Conservation (phyloP, 495 filamentous ascomycete species). For the Xylaria bambusicola region DNA sequence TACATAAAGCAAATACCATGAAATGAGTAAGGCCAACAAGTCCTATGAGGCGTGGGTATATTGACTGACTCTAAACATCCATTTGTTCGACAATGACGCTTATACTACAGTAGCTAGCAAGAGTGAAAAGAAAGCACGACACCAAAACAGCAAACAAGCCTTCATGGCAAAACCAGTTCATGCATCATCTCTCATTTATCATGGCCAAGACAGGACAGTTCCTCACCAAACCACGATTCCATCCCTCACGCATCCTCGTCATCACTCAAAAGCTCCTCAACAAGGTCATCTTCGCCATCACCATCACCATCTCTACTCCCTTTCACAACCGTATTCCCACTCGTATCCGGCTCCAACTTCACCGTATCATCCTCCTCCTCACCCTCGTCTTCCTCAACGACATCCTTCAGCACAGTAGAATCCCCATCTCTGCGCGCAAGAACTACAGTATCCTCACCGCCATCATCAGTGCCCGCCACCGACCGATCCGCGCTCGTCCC, state of each 20-base stretch:
- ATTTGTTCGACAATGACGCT: too few relatives aligned
- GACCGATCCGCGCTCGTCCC: not conserved
- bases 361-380: constrained; percentile 9
- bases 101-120: too few relatives aligned
- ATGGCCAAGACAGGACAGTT: too few relatives aligned
- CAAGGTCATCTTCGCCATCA: constrained; percentile 6
- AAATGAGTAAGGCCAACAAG: too few relatives aligned
- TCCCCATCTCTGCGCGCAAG: not conserved
- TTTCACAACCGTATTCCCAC: constrained; percentile 9
- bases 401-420: constrained; percentile 11
- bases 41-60: too few relatives aligned
- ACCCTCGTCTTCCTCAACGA: constrained; percentile 16
- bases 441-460: not conserved
- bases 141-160: too few relatives aligned
- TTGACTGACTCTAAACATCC: too few relatives aligned
- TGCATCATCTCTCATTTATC: too few relatives aligned
- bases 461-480: not conserved
- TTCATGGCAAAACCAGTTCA: too few relatives aligned
- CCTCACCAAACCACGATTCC: too few relatives aligned
- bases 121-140: too few relatives aligned
- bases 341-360: not conserved
- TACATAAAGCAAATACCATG: too few relatives aligned
- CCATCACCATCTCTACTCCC: not conserved
- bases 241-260: constrained; percentile 3
- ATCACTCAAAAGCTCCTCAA: constrained; percentile 14